Percentiles rank a stretch among this genome's conserved stretches.
Conservation (phyloP, 2,329 filamentous ascomycete species). For the Aspergillus ochraceus region DNA sequence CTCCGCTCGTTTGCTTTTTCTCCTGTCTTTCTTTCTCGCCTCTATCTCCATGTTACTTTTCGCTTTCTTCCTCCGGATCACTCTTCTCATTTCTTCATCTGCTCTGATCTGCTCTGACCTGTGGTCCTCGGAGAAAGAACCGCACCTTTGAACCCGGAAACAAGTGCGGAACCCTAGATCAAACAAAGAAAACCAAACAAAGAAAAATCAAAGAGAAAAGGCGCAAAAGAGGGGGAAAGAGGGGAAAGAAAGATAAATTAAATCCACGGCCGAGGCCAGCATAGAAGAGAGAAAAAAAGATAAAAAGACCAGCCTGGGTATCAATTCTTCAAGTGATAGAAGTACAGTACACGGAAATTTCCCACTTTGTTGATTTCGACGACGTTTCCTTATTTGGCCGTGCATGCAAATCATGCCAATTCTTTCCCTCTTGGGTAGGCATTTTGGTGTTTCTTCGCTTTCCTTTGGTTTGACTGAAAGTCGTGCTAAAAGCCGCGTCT, state of each 20-base stretch:
- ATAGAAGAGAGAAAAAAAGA: not conserved
- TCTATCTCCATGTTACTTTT: not conserved
- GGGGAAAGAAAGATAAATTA: not conserved
- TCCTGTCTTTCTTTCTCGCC: not conserved
- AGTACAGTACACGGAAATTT: slow-evolving; percentile 7
- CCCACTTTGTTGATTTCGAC: slow-evolving; percentile 3
- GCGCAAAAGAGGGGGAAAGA: not conserved
- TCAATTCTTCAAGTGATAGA: slow-evolving; percentile 20
- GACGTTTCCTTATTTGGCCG: not conserved
- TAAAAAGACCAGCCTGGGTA: slow-evolving; percentile 19
- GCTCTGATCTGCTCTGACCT: too few species aligned
- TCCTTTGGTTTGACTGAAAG: not conserved
- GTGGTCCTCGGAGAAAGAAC: too few species aligned
- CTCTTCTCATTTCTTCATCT: too few species aligned
- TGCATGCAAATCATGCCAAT: not conserved
- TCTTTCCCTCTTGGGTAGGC: not conserved
- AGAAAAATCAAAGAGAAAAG: too few species aligned
- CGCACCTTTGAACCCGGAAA: not conserved
- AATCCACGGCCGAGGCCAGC: not conserved
- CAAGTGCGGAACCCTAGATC: not conserved
- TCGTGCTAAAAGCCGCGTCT: not conserved
- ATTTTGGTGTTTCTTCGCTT: not conserved
- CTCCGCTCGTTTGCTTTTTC: not conserved
- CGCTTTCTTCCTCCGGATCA: not conserved
- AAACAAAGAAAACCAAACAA: not conserved